Evolutionary conservation across 345 rosid genomes (phyloP).

Genomic region (Eucalyptus tenuipes): DNA sequence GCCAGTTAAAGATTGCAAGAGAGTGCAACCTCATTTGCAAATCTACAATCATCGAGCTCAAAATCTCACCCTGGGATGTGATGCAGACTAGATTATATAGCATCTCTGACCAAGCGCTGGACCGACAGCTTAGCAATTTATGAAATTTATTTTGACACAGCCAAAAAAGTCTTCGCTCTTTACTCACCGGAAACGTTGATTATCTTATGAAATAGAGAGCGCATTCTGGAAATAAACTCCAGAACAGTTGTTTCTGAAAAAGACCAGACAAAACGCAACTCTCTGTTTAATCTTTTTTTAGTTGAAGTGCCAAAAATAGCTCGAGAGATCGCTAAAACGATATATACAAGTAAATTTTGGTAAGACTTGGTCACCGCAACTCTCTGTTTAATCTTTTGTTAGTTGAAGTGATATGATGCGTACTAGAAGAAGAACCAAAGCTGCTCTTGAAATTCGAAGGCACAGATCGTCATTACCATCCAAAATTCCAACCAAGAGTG

Average conservation of each 20-base stretch:
- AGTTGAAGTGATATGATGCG: background rate
- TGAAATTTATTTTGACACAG: background rate
- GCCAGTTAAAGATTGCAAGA: background rate
- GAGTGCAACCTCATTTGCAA: background rate
- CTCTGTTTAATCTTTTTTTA: background rate
- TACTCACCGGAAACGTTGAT: background rate
- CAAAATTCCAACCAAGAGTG: no score
- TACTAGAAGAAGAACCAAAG: background rate
- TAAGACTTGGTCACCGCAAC: no score
- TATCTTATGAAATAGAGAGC: fast-evolving
- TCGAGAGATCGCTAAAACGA: background rate
- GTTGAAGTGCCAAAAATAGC: background rate
- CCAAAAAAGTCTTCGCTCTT: background rate
- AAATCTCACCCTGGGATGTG: background rate
- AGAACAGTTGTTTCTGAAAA: background rate
- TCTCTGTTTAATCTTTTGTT: no score
- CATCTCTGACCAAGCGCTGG: background rate
- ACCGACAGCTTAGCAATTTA: background rate
- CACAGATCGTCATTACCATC: background rate
- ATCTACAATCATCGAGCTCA: background rate
- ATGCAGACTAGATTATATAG: background rate
- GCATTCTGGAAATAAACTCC: background rate
- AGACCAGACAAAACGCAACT: background rate
- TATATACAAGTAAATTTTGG: fast-evolving
- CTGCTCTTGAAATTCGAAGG: background rate